Evolutionary conservation across 2,329 filamentous ascomycete species (phyloP).

Genomic region (Microdochium trichocladiopsis): DNA sequence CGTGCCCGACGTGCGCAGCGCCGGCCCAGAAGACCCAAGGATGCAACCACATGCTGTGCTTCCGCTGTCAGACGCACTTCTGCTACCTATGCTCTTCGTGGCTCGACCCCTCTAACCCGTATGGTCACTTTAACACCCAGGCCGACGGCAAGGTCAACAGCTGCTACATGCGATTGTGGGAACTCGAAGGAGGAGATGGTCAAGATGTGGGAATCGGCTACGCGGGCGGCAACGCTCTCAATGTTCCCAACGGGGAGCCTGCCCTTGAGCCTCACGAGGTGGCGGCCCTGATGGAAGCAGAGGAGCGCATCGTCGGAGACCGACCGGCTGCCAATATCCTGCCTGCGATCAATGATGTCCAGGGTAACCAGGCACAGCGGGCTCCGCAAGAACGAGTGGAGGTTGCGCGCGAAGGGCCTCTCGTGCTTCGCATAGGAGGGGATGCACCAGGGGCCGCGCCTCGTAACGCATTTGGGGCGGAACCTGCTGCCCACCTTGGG

Average conservation of each 20-base stretch:
- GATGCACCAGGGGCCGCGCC: conserved; percentile 17
- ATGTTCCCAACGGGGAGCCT: conserved; percentile 9
- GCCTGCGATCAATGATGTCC: not conserved
- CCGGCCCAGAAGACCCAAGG: conserved; percentile 86
- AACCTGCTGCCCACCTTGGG: conserved; percentile 9
- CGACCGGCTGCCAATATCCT: not conserved
- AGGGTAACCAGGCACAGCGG: not conserved
- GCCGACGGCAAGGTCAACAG: conserved; percentile 43
- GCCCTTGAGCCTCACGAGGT: conserved; percentile 14
- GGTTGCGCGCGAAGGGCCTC: conserved; percentile 35
- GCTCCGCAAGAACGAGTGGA: not conserved
- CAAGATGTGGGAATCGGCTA: conserved; percentile 40
- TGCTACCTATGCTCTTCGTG: conserved; percentile 92
- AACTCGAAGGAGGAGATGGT: conserved; percentile 75
- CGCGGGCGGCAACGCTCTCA: conserved; percentile 25
- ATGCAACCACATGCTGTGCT: conserved; percentile 96
- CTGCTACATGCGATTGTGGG: conserved; percentile 87
- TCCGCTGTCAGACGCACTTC: conserved; percentile 84
- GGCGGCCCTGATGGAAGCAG: conserved; percentile 9
- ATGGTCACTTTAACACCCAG: conserved; percentile 75
- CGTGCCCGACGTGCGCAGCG: conserved; percentile 80
- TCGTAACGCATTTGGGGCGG: conserved; percentile 15
- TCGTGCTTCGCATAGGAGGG: conserved; percentile 46
- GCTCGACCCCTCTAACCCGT: conserved; percentile 75
- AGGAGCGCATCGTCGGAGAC: conserved; percentile 4